Evolutionary conservation across 805 yeast species (phyloP).

Genomic region (Geotrichum ghanense): DNA sequence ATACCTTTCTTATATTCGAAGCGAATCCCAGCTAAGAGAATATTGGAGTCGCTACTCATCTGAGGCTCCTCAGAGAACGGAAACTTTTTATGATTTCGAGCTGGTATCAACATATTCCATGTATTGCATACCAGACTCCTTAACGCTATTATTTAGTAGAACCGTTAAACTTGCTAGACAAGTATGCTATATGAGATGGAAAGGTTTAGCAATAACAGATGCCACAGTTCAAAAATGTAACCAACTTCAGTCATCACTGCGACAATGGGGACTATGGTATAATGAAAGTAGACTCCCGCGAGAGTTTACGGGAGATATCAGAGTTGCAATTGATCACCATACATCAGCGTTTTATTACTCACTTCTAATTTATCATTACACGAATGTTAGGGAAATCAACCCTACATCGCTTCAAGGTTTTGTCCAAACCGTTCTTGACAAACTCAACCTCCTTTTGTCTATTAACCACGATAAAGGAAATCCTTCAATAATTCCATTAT

Average conservation of each 20-base stretch:
- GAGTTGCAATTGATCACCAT: conserved; percentile 70
- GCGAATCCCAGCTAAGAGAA: conserved; percentile 16
- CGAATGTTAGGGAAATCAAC: conserved; percentile 45
- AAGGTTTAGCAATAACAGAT: conserved; percentile 13
- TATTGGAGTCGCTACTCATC: conserved; percentile 16
- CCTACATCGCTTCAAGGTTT: conserved; percentile 50
- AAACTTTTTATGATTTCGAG: conserved; percentile 15
- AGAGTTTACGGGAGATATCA: conserved; percentile 19
- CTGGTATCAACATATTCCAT: conserved; percentile 57
- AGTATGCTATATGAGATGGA: conserved; percentile 37
- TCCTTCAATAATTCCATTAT: conserved; percentile 59
- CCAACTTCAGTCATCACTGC: not conserved
- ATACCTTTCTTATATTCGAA: conserved; percentile 15
- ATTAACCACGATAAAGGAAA: conserved; percentile 39
- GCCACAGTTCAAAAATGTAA: conserved; percentile 12
- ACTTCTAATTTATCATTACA: conserved; percentile 55
- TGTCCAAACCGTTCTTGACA: conserved; percentile 49
- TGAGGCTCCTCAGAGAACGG: conserved; percentile 7
- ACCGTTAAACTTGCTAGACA: conserved; percentile 57
- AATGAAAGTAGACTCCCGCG: conserved; percentile 4
- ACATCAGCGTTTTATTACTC: conserved; percentile 69
- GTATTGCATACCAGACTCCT: conserved; percentile 76
- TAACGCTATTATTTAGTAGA: conserved; percentile 60
- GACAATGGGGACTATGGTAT: conserved; percentile 1
- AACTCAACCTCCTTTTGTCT: conserved; percentile 49